phyloP scores from a whole-genome alignment of 164 flowering plant genomes.

The Stephania yunnanensis region DNA sequence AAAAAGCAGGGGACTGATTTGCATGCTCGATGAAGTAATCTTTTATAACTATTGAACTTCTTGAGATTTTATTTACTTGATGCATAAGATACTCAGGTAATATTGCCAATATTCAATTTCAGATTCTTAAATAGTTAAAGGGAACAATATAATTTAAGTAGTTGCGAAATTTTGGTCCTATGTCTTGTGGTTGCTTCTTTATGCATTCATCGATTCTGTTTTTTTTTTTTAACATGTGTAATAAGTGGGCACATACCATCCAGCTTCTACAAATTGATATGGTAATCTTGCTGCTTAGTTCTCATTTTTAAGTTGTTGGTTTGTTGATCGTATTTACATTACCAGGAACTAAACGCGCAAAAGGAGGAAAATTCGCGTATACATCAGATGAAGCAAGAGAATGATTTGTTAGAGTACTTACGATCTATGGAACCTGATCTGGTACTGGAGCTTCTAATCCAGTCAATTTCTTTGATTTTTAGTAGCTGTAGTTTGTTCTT shows the following conservation, averaged over 20 bases:
- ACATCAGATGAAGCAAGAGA: slow-evolving; percentile 35
- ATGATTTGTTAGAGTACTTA: slow-evolving; percentile 65
- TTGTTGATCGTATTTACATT: slow-evolving; percentile 11
- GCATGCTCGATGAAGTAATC: background rate
- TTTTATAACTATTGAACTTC: background rate
- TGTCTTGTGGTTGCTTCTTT: background rate
- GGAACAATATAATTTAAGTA: background rate
- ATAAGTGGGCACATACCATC: background rate
- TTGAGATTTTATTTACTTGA: background rate
- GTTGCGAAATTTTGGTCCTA: background rate
- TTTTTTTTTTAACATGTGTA: background rate
- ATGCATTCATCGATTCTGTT: background rate
- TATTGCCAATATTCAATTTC: background rate
- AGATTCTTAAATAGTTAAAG: background rate
- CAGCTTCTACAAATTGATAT: background rate
- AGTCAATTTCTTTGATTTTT: background rate
- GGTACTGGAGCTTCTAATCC: slow-evolving; percentile 35
- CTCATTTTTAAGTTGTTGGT: background rate
- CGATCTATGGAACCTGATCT: slow-evolving; percentile 69
- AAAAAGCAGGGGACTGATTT: background rate
- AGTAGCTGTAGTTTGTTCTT: background rate
- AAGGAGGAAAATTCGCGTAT: slow-evolving; percentile 42
- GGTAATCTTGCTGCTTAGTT: background rate
- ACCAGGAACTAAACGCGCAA: slow-evolving; percentile 57
- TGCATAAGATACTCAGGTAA: background rate